Evolutionary conservation across 2,329 filamentous ascomycete species (phyloP).

Genomic region (Fusarium xylarioides): DNA sequence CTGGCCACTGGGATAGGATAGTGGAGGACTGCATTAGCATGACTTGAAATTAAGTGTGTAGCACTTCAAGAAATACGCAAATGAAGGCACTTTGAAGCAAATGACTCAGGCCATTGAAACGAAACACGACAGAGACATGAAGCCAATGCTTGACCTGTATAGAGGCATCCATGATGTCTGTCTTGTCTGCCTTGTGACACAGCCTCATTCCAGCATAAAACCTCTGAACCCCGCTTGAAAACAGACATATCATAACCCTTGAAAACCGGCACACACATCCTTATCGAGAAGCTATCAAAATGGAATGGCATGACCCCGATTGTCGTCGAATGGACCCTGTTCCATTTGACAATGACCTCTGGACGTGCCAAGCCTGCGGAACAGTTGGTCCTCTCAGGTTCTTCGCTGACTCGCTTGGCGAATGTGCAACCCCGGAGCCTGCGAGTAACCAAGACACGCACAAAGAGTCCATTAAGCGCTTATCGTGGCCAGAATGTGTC

Average conservation of each 20-base stretch:
- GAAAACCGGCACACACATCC: neutral
- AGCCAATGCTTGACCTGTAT: neutral
- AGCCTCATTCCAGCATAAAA: slow-evolving; percentile 3
- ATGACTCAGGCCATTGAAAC: neutral
- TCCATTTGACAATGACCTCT: neutral
- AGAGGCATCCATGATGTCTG: neutral
- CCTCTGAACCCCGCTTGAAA: slow-evolving; percentile 6
- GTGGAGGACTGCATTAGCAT: neutral
- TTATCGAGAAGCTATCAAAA: neutral
- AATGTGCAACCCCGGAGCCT: neutral
- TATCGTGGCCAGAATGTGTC: slow-evolving; percentile 3
- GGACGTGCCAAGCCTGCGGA: slow-evolving; percentile 19
- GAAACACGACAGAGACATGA: neutral
- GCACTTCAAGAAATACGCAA: neutral
- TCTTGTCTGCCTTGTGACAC: neutral
- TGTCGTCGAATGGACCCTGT: slow-evolving; percentile 15
- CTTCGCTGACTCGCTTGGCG: neutral
- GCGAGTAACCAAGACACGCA: neutral
- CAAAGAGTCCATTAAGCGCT: neutral
- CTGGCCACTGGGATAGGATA: neutral
- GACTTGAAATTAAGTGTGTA: neutral
- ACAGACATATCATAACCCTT: neutral
- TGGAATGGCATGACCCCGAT: slow-evolving; percentile 19
- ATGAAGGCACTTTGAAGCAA: neutral
- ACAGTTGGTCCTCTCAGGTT: slow-evolving; percentile 10